Evolutionary conservation across 768 basidiomycete species (phyloP), one percentile per base, ranked within the genome.

Genomic region (Tricholoma terreum): DNA sequence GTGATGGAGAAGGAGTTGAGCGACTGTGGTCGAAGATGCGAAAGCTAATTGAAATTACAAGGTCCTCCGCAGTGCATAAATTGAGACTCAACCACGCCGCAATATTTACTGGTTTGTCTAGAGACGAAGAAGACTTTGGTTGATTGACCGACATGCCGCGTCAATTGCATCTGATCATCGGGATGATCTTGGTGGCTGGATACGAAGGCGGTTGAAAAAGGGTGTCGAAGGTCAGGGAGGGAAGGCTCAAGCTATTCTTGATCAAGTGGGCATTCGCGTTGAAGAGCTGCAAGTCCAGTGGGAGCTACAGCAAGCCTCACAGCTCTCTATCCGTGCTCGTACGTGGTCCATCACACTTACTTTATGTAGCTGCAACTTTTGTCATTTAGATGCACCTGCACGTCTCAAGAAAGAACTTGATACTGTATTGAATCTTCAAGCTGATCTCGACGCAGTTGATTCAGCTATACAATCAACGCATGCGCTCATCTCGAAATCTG

Each of bases 1-100:
- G 63, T 12, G 67, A 75, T 58, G 74, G 73, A 14, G 73, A 75
- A 56, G 71, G 73, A 3, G 58, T 61, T 9, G 73, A 75, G 50
- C 55, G 65, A 1, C 58, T 74, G 4, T 77, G 76, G 76, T 73
- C 71, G 0, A 31, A 30, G 0, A 43, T 75, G n/a, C 53, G 69
- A 21, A 68, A 66, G n/a, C 50, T 79, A 0, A 77, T 80, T 40
- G 61, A 66, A 0, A 64, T 74, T 35, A 60, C 68, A 1, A 55
- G 71, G 1, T 58, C 61, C 0, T 75, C 71, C 0, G 69, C 63
- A 12, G 77, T 79, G 61, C 42, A 70, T 67, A 52, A 6, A 38
- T 22, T 52, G 35, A 24, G 40, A 51, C 50, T 6, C n/a, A 51
- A 33, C 50, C 19, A 51, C 19, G 15, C 36, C 21, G 22, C 19